A percentile compares a stretch with the other conserved stretches of the same genome.
phyloP scores from a whole-genome alignment of 495 filamentous ascomycete genomes.

The Lasiosphaeria ovina region DNA sequence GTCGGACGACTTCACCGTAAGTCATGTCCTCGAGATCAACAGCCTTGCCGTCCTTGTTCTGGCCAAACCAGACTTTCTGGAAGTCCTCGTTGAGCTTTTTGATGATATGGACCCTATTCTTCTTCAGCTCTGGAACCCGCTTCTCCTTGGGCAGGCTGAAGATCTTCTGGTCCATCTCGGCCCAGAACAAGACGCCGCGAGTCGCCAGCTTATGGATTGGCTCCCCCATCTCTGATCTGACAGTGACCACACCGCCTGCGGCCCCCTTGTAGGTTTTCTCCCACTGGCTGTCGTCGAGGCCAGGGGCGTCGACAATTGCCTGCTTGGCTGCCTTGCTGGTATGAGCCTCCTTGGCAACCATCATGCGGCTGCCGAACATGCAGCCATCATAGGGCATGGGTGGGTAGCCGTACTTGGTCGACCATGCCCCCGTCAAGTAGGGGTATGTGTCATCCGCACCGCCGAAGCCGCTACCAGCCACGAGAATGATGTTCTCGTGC shows the following conservation, averaged over 20 bases:
- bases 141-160: slow-evolving; percentile 96
- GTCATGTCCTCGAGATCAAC: slow-evolving; percentile 99
- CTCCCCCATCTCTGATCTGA: slow-evolving; percentile 97
- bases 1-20: slow-evolving; percentile 84
- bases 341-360: slow-evolving; percentile 93
- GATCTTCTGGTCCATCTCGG: slow-evolving; percentile 96
- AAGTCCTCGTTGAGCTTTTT: slow-evolving; percentile 97
- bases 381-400: slow-evolving; percentile 93
- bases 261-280: slow-evolving; percentile 94
- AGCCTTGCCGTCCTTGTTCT: slow-evolving; percentile 75
- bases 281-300: slow-evolving; percentile 86
- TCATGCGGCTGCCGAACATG: slow-evolving; percentile 87
- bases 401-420: slow-evolving; percentile 78
- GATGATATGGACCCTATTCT: slow-evolving; percentile 91
- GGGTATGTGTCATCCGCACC: slow-evolving; percentile 90
- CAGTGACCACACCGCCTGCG: slow-evolving; percentile 93
- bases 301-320: slow-evolving; percentile 87
- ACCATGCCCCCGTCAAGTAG: slow-evolving; percentile 87
- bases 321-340: slow-evolving; percentile 92
- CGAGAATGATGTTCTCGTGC: slow-evolving; percentile 79
- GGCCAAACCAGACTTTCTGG: slow-evolving; percentile 98
- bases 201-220: slow-evolving; percentile 98
- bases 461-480: slow-evolving; percentile 91
- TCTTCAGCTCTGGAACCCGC: slow-evolving; percentile 85
- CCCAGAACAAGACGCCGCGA: slow-evolving; percentile 91